Evolutionary conservation across 148 eudicot species (phyloP), one percentile per base, ranked within the genome.

Genomic region (Chenopodium berlandieri): DNA sequence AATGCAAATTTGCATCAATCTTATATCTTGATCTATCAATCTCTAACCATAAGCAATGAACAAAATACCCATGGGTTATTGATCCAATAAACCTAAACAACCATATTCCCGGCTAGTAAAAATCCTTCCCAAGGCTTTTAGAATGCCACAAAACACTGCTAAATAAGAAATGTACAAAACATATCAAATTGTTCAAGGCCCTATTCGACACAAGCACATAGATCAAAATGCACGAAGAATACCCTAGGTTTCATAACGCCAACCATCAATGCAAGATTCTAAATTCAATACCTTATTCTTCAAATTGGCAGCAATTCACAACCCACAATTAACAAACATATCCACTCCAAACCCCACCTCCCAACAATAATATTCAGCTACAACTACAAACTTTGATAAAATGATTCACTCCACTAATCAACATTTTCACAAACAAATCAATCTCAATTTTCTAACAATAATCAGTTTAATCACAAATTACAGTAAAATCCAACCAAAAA

Each of bases 241-340:
- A 22, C 10, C 34, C 70, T 71, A 4, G 22, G 7, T 11, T 54
- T 79, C 40, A 52, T n/a, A 79, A 32, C 3, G 62, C 80, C 40
- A 78, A 77, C 71, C 79, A 40, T 77, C 70, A 77, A 77, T 65
- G 72, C 72, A 78, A 65, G 60, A 40, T 62, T 20, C 63, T 34
- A 2, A 68, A 76, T 54, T 32, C 6, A 68, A 82, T 76, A 56
- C 70, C 79, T 82, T 76, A 73, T 79, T 82, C 79, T 82, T 60
- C 69, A 52, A 79, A 79, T 79, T 70, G 67, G 81, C 81, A 69
- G 76, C 81, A 69, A 54, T 4, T 17, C 27, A 34, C 16, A 63
- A 76, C 52, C 48, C 34, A n/a, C 62, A 44, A 64, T 20, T 12
- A 22, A 40, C 19, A 22, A 40, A 64, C 22, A 56, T 2, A 56